A percentile compares a stretch with the other conserved stretches of the same genome.
Conservation (phyloP, 129 eudicot species). For the Tagetes patula region DNA sequence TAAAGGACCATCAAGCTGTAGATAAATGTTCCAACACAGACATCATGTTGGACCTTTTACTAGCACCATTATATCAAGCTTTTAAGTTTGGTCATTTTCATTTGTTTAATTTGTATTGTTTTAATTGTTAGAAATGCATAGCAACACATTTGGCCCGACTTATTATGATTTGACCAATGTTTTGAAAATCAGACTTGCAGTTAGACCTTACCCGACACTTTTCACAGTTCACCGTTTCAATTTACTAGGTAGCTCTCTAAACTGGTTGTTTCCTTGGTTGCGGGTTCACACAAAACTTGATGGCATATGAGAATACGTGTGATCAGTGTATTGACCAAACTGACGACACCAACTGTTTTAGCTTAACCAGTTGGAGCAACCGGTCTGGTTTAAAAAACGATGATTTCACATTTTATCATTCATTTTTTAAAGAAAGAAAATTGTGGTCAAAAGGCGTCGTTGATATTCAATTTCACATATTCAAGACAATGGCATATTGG, state of each 20-base stretch:
- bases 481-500: neutral
- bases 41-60: slow-evolving; percentile 23
- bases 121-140: no score
- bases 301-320: neutral
- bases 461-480: neutral
- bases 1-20: slow-evolving; percentile 29
- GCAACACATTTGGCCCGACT: neutral
- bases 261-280: neutral
- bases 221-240: neutral
- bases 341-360: no score
- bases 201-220: neutral
- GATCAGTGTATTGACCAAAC: neutral
- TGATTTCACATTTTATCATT: neutral
- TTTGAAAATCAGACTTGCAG: neutral
- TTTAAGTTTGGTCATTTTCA: neutral
- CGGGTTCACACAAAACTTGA: neutral
- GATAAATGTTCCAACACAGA: neutral
- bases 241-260: neutral
- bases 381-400: neutral
- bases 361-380: neutral
- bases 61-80: no score
- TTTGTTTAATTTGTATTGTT: neutral
- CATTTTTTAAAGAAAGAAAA: neutral
- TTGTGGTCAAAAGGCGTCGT: neutral
- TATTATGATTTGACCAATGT: no score